Conservation (phyloP, 306 rosid genomes). For the Inga leiocalycina region DNA sequence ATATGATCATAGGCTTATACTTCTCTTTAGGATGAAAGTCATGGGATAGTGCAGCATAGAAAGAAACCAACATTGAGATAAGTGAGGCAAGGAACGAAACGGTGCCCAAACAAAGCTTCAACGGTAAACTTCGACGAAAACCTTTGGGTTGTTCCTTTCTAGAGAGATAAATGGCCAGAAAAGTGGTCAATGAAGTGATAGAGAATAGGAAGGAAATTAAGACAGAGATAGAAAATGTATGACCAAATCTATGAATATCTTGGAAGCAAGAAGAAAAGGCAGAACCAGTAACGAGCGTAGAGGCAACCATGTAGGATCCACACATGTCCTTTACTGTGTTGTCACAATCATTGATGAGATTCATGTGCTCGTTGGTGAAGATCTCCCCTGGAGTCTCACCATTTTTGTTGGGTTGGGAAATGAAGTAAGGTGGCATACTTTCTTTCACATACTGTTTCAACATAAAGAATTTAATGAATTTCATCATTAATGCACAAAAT, state of each 20-base stretch:
- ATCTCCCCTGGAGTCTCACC: not conserved
- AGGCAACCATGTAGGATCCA: slow-evolving; percentile 19
- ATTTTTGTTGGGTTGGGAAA: not conserved
- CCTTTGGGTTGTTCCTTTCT: not conserved
- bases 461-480: not conserved
- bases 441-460: slow-evolving; percentile 9
- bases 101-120: not conserved
- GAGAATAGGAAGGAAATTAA: not conserved
- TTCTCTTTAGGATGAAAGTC: not conserved
- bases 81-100: not conserved
- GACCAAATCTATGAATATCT: not conserved
- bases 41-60: not conserved
- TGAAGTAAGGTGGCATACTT: not conserved
- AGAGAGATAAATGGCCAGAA: not conserved
- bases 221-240: not conserved
- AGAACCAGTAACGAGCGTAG: not conserved
- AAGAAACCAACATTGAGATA: not conserved
- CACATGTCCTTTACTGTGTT: slow-evolving; percentile 5
- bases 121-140: not conserved
- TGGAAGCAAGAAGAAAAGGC: not conserved
- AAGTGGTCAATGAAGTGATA: not conserved
- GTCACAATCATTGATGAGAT: not conserved
- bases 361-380: not conserved
- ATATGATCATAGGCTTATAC: not conserved
- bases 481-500: not conserved